Evolutionary conservation across 805 yeast species (phyloP).

Genomic region (Yamadazyma takamatsuzukensis): DNA sequence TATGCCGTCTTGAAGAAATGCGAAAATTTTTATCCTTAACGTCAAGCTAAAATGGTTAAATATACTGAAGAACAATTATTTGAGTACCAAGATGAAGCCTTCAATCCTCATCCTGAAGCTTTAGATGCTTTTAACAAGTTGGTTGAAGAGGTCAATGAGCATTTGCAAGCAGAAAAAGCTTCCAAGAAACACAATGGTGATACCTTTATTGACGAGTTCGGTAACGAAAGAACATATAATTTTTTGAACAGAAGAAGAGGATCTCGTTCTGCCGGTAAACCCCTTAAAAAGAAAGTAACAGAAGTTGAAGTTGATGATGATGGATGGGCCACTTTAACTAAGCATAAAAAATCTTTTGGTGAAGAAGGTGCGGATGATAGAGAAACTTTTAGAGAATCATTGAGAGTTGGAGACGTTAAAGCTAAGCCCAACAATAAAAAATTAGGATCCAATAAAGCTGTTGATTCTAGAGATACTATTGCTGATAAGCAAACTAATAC

Average conservation of each 20-base stretch:
- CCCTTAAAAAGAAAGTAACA: constrained; percentile 53
- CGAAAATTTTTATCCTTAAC: constrained; percentile 5
- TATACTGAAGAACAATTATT: constrained; percentile 73
- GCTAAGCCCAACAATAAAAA: constrained; percentile 72
- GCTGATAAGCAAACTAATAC: constrained; percentile 63
- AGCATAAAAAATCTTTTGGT: constrained; percentile 47
- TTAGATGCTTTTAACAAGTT: constrained; percentile 61
- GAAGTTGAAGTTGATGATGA: constrained; percentile 64
- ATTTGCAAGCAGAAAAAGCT: constrained; percentile 21
- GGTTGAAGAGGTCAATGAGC: constrained; percentile 63
- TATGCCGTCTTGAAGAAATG: constrained; percentile 1
- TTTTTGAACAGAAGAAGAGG: constrained; percentile 60
- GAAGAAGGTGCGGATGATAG: constrained; percentile 48
- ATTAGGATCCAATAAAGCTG: constrained; percentile 70
- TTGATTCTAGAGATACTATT: constrained; percentile 66
- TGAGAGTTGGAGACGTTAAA: constrained; percentile 42
- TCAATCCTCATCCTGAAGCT: constrained; percentile 60
- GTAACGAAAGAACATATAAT: constrained; percentile 42
- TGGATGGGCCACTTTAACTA: constrained; percentile 70
- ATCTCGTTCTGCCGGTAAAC: constrained; percentile 49
- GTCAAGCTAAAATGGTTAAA: constrained; percentile 41
- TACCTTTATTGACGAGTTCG: constrained; percentile 43
- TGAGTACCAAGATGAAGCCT: constrained; percentile 52
- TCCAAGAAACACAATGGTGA: constrained; percentile 34
- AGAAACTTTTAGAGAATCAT: constrained; percentile 41